Conservation (phyloP, 306 rosid species). For the Begonia masoniana region DNA sequence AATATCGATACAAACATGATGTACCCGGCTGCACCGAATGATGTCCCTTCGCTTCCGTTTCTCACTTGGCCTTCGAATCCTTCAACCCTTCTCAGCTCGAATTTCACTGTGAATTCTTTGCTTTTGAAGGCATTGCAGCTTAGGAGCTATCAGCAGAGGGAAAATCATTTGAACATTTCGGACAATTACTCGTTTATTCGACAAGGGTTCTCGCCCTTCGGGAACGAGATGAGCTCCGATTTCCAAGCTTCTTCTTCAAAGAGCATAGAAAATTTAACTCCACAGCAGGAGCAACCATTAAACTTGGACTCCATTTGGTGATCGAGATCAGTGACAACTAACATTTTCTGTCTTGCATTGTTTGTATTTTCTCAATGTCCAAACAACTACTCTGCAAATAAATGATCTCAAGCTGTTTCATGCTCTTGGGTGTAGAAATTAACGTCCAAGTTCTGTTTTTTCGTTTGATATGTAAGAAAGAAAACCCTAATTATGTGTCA, state of each 20-base stretch:
- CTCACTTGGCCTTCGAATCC: conserved; percentile 36
- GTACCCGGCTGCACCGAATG: not conserved
- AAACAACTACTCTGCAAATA: not conserved
- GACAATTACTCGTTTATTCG: conserved; percentile 18
- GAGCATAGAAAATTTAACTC: conserved; percentile 19
- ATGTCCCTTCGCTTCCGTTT: conserved; percentile 25
- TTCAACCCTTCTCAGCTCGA: conserved; percentile 32
- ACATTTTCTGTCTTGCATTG: too few relatives aligned
- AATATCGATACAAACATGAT: conserved; percentile 4
- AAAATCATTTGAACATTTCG: conserved; percentile 9
- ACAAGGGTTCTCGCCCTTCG: conserved; percentile 20
- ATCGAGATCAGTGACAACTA: conserved; percentile 4
- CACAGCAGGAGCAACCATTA: conserved; percentile 70
- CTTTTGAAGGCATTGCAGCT: conserved; percentile 87
- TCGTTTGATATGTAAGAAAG: not conserved
- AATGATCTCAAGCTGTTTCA: not conserved
- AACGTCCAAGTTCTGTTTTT: not conserved
- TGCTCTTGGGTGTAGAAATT: not conserved
- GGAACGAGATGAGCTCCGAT: conserved; percentile 23
- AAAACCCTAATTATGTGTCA: not conserved
- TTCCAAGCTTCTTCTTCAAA: conserved; percentile 44
- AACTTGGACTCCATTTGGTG: conserved; percentile 90
- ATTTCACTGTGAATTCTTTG: conserved; percentile 49
- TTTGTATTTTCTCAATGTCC: too few relatives aligned
- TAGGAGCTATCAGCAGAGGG: conserved; percentile 42